Percentiles rank a stretch among this genome's conserved stretches.
Conservation (phyloP, 1,139 yeast genomes). For the Kurtzmaniella quercitrusa region DNA sequence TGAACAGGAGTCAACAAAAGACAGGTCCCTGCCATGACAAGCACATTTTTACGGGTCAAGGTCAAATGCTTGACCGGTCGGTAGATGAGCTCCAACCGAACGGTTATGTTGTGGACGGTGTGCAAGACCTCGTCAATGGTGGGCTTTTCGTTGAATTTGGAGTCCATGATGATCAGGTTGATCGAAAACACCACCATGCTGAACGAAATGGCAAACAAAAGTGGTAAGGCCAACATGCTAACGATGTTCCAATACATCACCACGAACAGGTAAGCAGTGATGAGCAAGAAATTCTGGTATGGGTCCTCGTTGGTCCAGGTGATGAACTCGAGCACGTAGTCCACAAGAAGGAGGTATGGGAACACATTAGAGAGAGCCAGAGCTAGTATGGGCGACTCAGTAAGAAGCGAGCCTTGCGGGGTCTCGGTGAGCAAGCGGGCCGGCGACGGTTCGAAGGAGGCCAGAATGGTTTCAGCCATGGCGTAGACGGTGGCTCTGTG, state of each 20-base stretch:
- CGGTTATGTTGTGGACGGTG: slow-evolving; percentile 46
- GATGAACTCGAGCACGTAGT: slow-evolving; percentile 39
- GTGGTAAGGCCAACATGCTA: slow-evolving; percentile 34
- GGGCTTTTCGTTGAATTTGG: slow-evolving; percentile 44
- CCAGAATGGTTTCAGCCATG: slow-evolving; percentile 13
- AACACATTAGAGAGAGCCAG: slow-evolving; percentile 45
- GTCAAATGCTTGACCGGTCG: slow-evolving; percentile 34
- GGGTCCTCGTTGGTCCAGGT: slow-evolving; percentile 58
- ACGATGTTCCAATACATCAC: slow-evolving; percentile 45
- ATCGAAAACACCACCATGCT: slow-evolving; percentile 45
- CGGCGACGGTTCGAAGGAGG: slow-evolving; percentile 36
- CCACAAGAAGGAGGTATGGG: slow-evolving; percentile 45
- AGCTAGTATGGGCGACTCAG: slow-evolving; percentile 44
- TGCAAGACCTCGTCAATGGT: slow-evolving; percentile 55
- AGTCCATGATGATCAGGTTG: slow-evolving; percentile 39
- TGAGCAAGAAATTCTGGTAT: slow-evolving; percentile 42
- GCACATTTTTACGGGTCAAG: slow-evolving; percentile 21
- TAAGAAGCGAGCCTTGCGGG: slow-evolving; percentile 26
- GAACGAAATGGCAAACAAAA: slow-evolving; percentile 28
- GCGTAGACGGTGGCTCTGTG: no score
- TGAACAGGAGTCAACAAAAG: slow-evolving; percentile 47
- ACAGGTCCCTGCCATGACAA: slow-evolving; percentile 29
- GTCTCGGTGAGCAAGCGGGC: slow-evolving; percentile 24
- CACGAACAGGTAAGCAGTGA: slow-evolving; percentile 34
- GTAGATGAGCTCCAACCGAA: slow-evolving; percentile 41